These are phyloP conservation scores for Salicornia ramosissima DNA, from an alignment of 148 eudicot genomes.

Conservation along the genomic window DNA sequence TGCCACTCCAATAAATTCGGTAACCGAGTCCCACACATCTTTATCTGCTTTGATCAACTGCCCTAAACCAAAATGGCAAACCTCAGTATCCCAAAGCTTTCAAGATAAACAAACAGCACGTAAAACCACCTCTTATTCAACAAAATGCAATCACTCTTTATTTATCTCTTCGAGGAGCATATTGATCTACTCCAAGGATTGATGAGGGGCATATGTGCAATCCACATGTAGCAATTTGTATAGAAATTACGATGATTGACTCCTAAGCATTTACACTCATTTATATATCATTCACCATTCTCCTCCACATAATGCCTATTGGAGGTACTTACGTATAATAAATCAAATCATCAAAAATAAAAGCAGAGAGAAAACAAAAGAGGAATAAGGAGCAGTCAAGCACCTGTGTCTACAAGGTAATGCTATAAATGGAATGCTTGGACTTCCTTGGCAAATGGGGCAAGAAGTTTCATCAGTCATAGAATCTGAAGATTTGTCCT, in stretches of 20 bases:
- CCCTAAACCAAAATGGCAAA: too few relatives aligned
- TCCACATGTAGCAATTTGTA: not conserved
- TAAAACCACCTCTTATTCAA: not conserved
- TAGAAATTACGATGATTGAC: not conserved
- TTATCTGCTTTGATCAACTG: not conserved
- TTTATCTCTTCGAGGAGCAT: constrained; percentile 1
- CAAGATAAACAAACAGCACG: not conserved
- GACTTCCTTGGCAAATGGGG: constrained; percentile 80
- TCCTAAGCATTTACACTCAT: too few relatives aligned
- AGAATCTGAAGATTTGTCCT: constrained; percentile 62
- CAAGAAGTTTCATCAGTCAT: constrained; percentile 55
- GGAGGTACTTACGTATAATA: not conserved
- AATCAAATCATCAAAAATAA: constrained; percentile 10
- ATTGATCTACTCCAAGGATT: not conserved
- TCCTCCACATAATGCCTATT: not conserved
- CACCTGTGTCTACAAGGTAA: constrained; percentile 98
- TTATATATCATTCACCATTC: too few relatives aligned
- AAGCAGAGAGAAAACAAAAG: not conserved
- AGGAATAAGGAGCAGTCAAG: not conserved
- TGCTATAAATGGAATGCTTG: constrained; percentile 79
- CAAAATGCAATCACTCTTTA: not conserved
- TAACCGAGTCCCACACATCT: not conserved
- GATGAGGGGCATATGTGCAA: not conserved
- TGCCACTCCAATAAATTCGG: not conserved
- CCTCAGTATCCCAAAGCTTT: not conserved